These are phyloP conservation scores for Pseudoscleropodium purum DNA, from an alignment of 225 moss, liverwort and hornwort species.

Conservation along the genomic window DNA sequence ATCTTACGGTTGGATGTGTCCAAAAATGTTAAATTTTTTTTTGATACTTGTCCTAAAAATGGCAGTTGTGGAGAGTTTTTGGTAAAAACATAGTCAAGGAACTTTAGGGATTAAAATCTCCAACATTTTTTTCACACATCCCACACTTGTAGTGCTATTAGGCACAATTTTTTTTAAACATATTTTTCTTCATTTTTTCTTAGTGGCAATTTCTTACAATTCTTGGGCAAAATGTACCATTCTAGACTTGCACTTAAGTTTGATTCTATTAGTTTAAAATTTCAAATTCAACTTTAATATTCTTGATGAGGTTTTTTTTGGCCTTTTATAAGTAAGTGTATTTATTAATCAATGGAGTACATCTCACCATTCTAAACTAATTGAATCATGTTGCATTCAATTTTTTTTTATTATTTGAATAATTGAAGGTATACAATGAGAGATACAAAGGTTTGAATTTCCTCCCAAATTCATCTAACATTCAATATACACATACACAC, in stretches of 20 bases:
- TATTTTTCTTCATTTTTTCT: neutral
- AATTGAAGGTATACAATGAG: neutral
- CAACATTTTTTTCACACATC: neutral
- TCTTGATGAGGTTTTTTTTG: neutral
- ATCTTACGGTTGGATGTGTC: no score
- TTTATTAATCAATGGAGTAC: neutral
- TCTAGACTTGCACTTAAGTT: neutral
- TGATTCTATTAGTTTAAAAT: neutral
- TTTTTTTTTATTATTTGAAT: neutral
- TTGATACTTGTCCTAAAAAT: no score
- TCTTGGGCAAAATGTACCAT: neutral
- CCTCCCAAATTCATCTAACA: neutral
- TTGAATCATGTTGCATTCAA: neutral
- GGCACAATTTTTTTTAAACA: fast-evolving
- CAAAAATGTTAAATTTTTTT: no score
- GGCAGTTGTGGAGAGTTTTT: no score
- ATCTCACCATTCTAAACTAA: neutral
- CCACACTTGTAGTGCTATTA: neutral
- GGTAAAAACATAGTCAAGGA: no score
- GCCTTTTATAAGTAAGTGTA: neutral
- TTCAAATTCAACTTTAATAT: neutral
- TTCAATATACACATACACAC: no score
- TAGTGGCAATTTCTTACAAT: neutral
- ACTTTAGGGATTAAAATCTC: no score
- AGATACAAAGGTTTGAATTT: neutral